Conservation (phyloP, 345 rosid genomes). For the Aegle marmelos region DNA sequence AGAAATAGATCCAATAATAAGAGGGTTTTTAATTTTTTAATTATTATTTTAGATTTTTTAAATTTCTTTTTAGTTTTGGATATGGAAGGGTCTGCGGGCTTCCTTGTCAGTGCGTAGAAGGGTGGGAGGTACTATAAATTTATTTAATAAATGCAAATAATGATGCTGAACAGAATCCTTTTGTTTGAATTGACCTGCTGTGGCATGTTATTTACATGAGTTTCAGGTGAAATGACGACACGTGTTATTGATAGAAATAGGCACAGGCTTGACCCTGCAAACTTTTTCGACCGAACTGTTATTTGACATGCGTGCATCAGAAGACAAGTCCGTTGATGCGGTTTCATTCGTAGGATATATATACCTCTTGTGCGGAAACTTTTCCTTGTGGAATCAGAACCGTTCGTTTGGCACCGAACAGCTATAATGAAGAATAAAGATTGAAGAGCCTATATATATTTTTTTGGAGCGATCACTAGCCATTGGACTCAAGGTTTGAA, state of each 20-base stretch:
- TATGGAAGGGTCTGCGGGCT: neutral
- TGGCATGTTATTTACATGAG: neutral
- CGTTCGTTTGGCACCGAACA: too few species aligned
- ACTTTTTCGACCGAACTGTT: neutral
- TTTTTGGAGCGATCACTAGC: too few species aligned
- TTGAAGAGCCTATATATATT: too few species aligned
- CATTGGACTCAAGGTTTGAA: neutral
- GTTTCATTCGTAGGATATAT: too few species aligned
- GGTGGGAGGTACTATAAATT: neutral
- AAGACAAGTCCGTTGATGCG: neutral
- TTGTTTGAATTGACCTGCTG: neutral
- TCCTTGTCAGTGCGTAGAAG: neutral
- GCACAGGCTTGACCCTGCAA: too few species aligned
- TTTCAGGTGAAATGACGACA: neutral
- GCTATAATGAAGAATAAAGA: too few species aligned
- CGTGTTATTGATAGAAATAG: neutral
- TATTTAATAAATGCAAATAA: neutral
- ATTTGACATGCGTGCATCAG: neutral
- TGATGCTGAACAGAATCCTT: neutral
- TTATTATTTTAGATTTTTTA: neutral
- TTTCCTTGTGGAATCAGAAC: too few species aligned
- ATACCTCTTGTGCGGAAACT: too few species aligned
- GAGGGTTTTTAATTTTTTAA: constrained; percentile 3
- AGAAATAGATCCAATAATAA: neutral
- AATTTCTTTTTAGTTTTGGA: neutral